Conservation (phyloP, 345 rosid genomes). For the Murraya koenigii region DNA sequence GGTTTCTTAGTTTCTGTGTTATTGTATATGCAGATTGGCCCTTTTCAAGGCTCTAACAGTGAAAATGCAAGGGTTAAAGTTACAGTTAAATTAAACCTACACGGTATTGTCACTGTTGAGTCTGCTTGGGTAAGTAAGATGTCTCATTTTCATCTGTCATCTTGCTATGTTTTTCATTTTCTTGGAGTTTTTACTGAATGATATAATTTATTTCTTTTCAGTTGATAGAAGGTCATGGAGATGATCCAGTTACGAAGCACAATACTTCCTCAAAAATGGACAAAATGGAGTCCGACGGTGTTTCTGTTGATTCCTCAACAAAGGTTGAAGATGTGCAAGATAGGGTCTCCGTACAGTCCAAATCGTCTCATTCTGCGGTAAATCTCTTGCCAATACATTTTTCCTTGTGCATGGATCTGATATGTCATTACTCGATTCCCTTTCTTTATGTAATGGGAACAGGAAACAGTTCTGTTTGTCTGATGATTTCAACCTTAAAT, state of each 20-base stretch:
- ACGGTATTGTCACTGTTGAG: conserved; percentile 46
- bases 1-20: conserved; percentile 4
- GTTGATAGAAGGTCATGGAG: conserved; percentile 36
- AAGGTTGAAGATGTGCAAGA: conserved; percentile 30
- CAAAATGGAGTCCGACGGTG: conserved; percentile 18
- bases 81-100: conserved; percentile 46
- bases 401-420: background rate
- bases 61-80: conserved; percentile 51
- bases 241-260: conserved; percentile 21
- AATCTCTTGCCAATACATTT: conserved; percentile 9
- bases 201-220: conserved; percentile 24
- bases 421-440: background rate
- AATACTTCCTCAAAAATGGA: conserved; percentile 19
- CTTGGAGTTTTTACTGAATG: background rate
- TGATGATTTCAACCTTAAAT: conserved; percentile 5
- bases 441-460: background rate
- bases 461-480: background rate
- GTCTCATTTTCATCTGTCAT: background rate
- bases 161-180: background rate
- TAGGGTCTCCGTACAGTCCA: conserved; percentile 9
- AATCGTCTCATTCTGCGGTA: conserved; percentile 35
- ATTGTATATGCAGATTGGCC: conserved; percentile 46
- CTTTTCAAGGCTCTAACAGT: conserved; percentile 33
- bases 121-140: conserved; percentile 41
- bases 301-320: conserved; percentile 19